Evolutionary conservation across 441 rosid genomes (phyloP).

Genomic region (Syzygium malaccense): DNA sequence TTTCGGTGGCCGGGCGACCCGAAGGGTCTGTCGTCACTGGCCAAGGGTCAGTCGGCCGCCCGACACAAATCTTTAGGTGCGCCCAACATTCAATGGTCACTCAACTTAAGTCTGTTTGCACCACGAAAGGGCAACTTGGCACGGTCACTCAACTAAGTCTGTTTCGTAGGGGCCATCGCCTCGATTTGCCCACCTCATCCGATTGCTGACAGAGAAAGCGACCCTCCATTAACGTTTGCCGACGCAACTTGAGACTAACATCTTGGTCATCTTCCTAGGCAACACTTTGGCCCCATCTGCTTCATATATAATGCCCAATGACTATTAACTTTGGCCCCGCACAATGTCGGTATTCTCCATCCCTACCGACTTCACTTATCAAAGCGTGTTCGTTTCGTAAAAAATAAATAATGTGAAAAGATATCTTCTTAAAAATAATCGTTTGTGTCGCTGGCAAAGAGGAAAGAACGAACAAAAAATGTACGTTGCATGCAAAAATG

Average conservation of each 20-base stretch:
- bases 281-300: not conserved
- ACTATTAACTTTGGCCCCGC: not conserved
- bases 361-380: not conserved
- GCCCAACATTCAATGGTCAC: not conserved
- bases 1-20: not conserved
- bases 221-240: not conserved
- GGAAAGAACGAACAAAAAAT: not conserved
- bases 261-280: not conserved
- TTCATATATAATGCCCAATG: not conserved
- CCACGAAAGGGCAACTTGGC: not conserved
- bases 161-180: not conserved
- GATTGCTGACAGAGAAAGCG: not conserved
- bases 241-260: not conserved
- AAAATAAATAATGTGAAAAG: not conserved
- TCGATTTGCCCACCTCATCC: not conserved
- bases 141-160: not conserved
- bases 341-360: not conserved
- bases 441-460: too few relatives aligned
- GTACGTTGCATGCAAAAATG: rapidly evolving
- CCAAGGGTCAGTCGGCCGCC: not conserved
- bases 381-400: not conserved
- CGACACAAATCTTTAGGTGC: not conserved
- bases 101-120: not conserved
- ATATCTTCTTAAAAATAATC: not conserved
- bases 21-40: not conserved